These are phyloP conservation scores for Diaporthe batatas DNA, from an alignment of 2,329 filamentous ascomycete species.

Conservation along the genomic window DNA sequence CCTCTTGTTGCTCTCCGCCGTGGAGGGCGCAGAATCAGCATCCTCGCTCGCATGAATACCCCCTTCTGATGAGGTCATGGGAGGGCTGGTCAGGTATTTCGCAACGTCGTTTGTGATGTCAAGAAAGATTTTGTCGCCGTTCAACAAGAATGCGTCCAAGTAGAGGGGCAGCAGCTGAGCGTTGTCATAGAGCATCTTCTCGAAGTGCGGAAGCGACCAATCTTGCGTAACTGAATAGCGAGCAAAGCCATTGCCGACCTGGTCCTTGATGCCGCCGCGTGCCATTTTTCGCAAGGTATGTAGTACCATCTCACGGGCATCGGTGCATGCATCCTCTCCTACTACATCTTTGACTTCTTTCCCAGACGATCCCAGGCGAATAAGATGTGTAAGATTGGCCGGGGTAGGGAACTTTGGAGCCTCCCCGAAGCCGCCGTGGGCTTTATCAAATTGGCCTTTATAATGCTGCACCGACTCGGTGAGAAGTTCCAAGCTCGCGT, in stretches of 20 bases:
- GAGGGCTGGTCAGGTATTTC: slow-evolving; percentile 78
- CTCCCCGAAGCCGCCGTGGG: slow-evolving; percentile 80
- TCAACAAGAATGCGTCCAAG: slow-evolving; percentile 80
- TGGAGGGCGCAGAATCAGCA: slow-evolving; percentile 80
- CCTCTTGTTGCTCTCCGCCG: slow-evolving; percentile 79
- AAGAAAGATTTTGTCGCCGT: slow-evolving; percentile 71
- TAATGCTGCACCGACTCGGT: slow-evolving; percentile 88
- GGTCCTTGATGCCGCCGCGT: slow-evolving; percentile 63
- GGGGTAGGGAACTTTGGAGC: slow-evolving; percentile 92
- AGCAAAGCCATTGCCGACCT: slow-evolving; percentile 64
- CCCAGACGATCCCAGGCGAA: slow-evolving; percentile 78
- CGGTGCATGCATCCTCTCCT: slow-evolving; percentile 77
- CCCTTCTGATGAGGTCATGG: slow-evolving; percentile 75
- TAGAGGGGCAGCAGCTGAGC: slow-evolving; percentile 84
- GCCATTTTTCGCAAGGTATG: slow-evolving; percentile 80
- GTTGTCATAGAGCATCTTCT: slow-evolving; percentile 94
- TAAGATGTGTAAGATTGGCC: slow-evolving; percentile 81
- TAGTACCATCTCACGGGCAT: slow-evolving; percentile 80
- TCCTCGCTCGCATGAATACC: slow-evolving; percentile 88
- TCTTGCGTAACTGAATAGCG: slow-evolving; percentile 88
- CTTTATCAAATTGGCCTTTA: slow-evolving; percentile 77
- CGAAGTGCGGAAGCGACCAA: slow-evolving; percentile 92
- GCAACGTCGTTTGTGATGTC: slow-evolving; percentile 56
- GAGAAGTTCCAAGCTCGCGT: slow-evolving; percentile 84
- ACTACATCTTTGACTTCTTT: slow-evolving; percentile 53